Conservation (phyloP, 768 basidiomycete genomes). For the Cyathus striatus region DNA sequence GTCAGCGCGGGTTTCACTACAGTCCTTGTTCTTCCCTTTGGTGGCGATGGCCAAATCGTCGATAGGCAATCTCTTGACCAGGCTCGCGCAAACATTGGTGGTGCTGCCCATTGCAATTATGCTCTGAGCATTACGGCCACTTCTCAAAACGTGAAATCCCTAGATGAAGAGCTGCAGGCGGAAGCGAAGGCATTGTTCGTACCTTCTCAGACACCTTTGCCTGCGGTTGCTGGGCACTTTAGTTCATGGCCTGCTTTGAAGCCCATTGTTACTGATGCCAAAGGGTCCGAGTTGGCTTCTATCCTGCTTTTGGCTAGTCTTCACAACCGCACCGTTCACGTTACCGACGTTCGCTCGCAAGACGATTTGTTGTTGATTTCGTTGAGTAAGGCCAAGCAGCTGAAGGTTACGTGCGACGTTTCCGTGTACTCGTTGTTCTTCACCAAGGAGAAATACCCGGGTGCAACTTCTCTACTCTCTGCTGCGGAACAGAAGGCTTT, state of each 20-base stretch:
- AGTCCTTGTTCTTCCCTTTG: slow-evolving; percentile 71
- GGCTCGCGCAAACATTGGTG: slow-evolving; percentile 59
- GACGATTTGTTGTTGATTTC: slow-evolving; percentile 90
- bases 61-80: slow-evolving; percentile 65
- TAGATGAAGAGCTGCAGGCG: slow-evolving; percentile 73
- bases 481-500: slow-evolving; percentile 73
- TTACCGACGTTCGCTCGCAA: slow-evolving; percentile 81
- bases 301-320: slow-evolving; percentile 91
- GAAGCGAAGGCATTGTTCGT: slow-evolving; percentile 87
- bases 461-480: slow-evolving; percentile 61
- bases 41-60: slow-evolving; percentile 53
- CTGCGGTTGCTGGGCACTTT: slow-evolving; percentile 82
- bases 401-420: slow-evolving; percentile 96
- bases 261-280: slow-evolving; percentile 92
- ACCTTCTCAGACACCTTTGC: slow-evolving; percentile 61
- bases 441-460: slow-evolving; percentile 67
- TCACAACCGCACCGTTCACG: slow-evolving; percentile 82
- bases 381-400: slow-evolving; percentile 88
- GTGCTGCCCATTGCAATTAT: slow-evolving; percentile 81
- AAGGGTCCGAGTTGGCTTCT: slow-evolving; percentile 88
- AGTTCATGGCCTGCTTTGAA: slow-evolving; percentile 87
- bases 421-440: slow-evolving; percentile 91
- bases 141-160: slow-evolving; percentile 49
- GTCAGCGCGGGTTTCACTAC: slow-evolving; percentile 90
- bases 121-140: slow-evolving; percentile 78